Evolutionary conservation across 805 yeast species (phyloP), one percentile per base, ranked within the genome.

Genomic region (Candida montana): DNA sequence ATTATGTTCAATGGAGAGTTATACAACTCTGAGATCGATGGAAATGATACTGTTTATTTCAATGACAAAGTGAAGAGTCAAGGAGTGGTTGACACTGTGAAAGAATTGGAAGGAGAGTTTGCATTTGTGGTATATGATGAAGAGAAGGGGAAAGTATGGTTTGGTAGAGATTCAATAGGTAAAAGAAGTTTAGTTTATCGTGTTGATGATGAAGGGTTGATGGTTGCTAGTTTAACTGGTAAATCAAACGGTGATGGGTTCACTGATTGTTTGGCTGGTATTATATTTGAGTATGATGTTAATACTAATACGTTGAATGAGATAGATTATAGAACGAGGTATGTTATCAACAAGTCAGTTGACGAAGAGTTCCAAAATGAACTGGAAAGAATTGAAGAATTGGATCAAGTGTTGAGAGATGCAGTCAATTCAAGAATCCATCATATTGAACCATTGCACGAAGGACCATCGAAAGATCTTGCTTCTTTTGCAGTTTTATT

Each of bases 1-100:
- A 55, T 95, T 8, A 95, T 88, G 55, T 91, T 83, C 63, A 93
- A 95, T 58, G 99, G 99, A 0, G 97, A 93, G 53, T 62, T 93
- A 10, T 93, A 93, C 59, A 81, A 81, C 48, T 50, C 58, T 1
- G 82, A 72, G 29, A 72, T 83, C 18, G 49, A 51, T 0, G 62
- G 67, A 1, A 85, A 85, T 57, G 97, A 90, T 59, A 79, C 95
- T 0, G 66, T 59, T 3, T 83, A 59, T 48, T 34, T 43, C 7
- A 23, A 39, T 13, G 55, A 59, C 18, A 28, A 21, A 19, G 29
- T 41, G 1, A 32, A 34, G 10, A 16, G 21, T 12, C n/a, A n/a
- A 18, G 45, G 45, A n/a, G 60, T 82, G 3, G 36, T 65, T 1
- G 47, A 61, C 2, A 63, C 77, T 0, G 55, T 87, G 2, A 55